Evolutionary conservation across 2,329 filamentous ascomycete genomes (phyloP), one percentile per base, ranked within the genome.

Genomic region (Tolypocladium nubicola): DNA sequence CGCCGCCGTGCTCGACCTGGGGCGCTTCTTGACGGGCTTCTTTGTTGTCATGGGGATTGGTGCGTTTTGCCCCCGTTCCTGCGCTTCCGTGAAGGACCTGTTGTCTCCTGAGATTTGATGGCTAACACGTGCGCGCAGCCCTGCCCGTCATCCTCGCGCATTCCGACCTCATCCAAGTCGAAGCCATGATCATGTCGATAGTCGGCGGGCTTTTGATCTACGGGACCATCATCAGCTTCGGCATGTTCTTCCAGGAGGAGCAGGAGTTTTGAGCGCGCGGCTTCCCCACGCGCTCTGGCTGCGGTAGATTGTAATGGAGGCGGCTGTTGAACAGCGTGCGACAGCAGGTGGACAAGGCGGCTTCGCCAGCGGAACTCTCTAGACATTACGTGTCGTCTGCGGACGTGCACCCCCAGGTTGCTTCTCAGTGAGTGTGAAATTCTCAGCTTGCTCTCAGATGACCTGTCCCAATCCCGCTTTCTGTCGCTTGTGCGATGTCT

Each of bases 171-270:
- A 99, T 99, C 69, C 77, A 85, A 61, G 73, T 88, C 58, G 86
- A 90, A 55, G 94, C 94, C 53, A 96, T 96, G 86, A 77, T 90
- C 70, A 99, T 99, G 94, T 95, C 89, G 55, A 88, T 99, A 65
- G 76, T 93, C 55, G 94, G 94, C 35, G 94, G 94, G 55, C 78
- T 97, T 59, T 77, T 99, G 70, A 99, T 99, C 71, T 99, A 99
- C 75, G 90, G 90, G 58, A 99, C 94, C 53, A 97, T 99, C 70
- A 95, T 99, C 75, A 94, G 89, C 76, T 99, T 99, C 74, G 87
- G 89, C 63, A 89, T 97, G 85, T 99, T 97, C 78, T 99, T 99
- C 80, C 88, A 93, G 71, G 92, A 97, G 74, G 91, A 97, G 71
- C 89, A 96, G 70, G 94, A 97, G 66, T 99, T 97, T 73, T 97